Evolutionary conservation across 495 filamentous ascomycete species (phyloP).

Genomic region (Xeromyces bisporus): DNA sequence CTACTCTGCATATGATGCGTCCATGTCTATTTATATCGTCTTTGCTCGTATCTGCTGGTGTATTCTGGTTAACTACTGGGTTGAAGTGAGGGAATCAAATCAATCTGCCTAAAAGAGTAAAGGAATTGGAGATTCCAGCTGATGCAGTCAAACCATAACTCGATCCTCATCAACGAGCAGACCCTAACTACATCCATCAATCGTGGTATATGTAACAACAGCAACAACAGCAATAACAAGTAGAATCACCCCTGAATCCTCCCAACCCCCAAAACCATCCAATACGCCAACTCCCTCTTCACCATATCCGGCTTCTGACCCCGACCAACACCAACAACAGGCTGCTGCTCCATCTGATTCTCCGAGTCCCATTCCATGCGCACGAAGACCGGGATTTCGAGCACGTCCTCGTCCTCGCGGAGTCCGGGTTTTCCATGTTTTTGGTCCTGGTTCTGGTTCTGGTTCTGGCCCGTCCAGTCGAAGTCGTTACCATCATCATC

Average conservation of each 20-base stretch:
- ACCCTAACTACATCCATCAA: too few relatives aligned
- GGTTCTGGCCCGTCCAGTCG: constrained; percentile 2
- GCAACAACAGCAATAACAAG: constrained; percentile 2
- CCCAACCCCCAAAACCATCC: constrained; percentile 82
- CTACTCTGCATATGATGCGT: too few relatives aligned
- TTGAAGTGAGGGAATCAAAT: too few relatives aligned
- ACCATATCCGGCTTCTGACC: constrained; percentile 31
- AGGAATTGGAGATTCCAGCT: too few relatives aligned
- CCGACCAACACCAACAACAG: constrained; percentile 24
- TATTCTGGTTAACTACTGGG: too few relatives aligned
- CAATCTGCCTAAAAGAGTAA: too few relatives aligned
- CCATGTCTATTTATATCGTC: too few relatives aligned
- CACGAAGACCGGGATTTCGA: constrained; percentile 91
- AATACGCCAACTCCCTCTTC: constrained; percentile 79
- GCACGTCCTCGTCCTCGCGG: constrained; percentile 66
- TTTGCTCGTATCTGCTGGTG: too few relatives aligned
- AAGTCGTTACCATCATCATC: constrained; percentile 6
- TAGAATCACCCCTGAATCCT: constrained; percentile 34
- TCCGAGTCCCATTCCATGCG: constrained; percentile 84
- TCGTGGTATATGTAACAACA: too few relatives aligned
- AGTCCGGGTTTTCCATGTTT: not conserved
- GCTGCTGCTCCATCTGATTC: constrained; percentile 41
- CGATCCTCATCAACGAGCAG: too few relatives aligned
- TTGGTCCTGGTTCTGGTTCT: constrained; percentile 4
- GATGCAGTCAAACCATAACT: too few relatives aligned